phyloP scores from a whole-genome alignment of 352 stramenopile species.

The Albugo laibachii region DNA sequence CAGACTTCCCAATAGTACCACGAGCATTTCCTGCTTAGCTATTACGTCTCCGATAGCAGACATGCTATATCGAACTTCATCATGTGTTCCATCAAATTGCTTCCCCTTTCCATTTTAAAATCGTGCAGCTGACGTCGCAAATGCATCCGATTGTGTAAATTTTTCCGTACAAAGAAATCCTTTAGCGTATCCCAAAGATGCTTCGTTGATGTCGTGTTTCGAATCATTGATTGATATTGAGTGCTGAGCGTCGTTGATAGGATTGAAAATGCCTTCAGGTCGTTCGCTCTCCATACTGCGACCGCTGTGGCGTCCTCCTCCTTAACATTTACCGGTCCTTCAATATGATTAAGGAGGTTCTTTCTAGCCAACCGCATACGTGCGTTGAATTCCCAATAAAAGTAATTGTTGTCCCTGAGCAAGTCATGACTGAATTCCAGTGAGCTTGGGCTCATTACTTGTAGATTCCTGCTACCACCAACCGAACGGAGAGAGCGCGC shows the following conservation, averaged over 20 bases:
- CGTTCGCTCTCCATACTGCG: conserved; percentile 2
- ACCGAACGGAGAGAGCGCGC: too few species aligned
- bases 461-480: neutral
- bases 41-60: conserved; percentile 6
- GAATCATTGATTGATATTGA: conserved; percentile 9
- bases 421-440: neutral
- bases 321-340: conserved; percentile 3
- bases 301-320: neutral
- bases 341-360: neutral
- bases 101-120: conserved; percentile 3
- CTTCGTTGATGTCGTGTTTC: neutral
- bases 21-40: conserved; percentile 4
- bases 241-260: conserved; percentile 1
- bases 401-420: neutral
- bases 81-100: conserved; percentile 8
- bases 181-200: conserved; percentile 8
- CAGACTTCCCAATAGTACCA: conserved; percentile 5
- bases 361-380: neutral
- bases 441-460: conserved; percentile 5
- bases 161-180: conserved; percentile 9
- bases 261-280: neutral
- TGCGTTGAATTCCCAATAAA: neutral
- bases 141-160: conserved; percentile 10
- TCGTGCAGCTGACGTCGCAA: conserved; percentile 8
- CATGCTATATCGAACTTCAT: conserved; percentile 9